Evolutionary conservation across 805 yeast species (phyloP).

Genomic region (Diddensiella transvaalensis): DNA sequence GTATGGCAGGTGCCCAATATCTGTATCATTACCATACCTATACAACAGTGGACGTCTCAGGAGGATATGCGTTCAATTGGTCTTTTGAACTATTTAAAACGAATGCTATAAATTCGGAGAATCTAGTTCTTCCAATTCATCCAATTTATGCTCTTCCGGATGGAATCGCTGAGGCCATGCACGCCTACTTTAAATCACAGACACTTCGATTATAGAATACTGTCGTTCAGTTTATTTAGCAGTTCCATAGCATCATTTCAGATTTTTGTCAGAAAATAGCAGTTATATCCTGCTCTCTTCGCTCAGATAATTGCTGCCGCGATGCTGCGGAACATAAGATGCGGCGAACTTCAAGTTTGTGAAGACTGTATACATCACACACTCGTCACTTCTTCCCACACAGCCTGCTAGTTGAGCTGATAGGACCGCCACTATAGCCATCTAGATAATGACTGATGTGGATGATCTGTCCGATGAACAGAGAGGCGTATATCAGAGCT

Average conservation of each 20-base stretch:
- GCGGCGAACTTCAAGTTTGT: no score
- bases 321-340: no score
- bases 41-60: slow-evolving; percentile 17
- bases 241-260: no score
- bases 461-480: slow-evolving; percentile 3
- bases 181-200: slow-evolving; percentile 6
- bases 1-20: slow-evolving; percentile 61
- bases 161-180: slow-evolving; percentile 38
- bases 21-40: slow-evolving; percentile 30
- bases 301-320: no score
- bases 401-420: no score
- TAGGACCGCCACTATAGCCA: no score
- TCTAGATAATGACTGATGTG: background rate
- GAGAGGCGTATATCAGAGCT: slow-evolving; percentile 10
- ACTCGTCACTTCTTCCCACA: no score
- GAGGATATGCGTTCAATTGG: slow-evolving; percentile 33
- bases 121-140: slow-evolving; percentile 38
- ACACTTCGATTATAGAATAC: background rate
- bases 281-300: no score
- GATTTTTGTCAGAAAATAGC: no score
- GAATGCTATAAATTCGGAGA: slow-evolving; percentile 6
- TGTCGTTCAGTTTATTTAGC: background rate
- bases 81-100: slow-evolving; percentile 16
- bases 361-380: no score
- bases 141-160: slow-evolving; percentile 61